Conservation (phyloP, 2,329 filamentous ascomycete species). For the Leptodontidium sp. region DNA sequence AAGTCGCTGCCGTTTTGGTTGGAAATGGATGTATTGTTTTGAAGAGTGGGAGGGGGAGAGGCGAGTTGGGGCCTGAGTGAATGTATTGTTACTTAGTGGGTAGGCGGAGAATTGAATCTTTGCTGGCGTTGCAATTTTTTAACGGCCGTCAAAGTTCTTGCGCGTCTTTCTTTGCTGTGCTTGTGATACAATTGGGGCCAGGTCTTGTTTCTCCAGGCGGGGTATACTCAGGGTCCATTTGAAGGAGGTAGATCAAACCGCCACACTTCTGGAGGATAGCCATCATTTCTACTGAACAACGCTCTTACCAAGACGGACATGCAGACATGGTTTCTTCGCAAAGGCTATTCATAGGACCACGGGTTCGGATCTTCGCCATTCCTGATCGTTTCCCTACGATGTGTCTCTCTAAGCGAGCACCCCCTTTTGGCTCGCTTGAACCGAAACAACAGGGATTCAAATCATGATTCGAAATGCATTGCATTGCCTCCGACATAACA, state of each 20-base stretch:
- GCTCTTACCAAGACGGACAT: no score
- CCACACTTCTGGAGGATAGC: no score
- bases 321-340: no score
- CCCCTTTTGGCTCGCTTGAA: background rate
- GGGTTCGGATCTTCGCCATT: no score
- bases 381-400: background rate
- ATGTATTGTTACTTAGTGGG: background rate
- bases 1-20: background rate
- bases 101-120: slow-evolving; percentile 12
- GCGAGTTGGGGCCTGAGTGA: background rate
- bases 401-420: background rate
- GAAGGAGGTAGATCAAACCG: no score
- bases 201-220: no score
- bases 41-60: background rate
- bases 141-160: background rate
- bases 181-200: no score
- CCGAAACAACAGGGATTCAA: background rate
- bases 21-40: background rate
- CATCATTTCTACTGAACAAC: no score
- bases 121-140: slow-evolving; percentile 11
- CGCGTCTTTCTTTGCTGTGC: no score
- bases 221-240: no score
- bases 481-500: background rate
- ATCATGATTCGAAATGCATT: background rate
- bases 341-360: no score